Evolutionary conservation across 2,329 filamentous ascomycete species (phyloP), one percentile per base, ranked within the genome.

Genomic region (Calycina marina): DNA sequence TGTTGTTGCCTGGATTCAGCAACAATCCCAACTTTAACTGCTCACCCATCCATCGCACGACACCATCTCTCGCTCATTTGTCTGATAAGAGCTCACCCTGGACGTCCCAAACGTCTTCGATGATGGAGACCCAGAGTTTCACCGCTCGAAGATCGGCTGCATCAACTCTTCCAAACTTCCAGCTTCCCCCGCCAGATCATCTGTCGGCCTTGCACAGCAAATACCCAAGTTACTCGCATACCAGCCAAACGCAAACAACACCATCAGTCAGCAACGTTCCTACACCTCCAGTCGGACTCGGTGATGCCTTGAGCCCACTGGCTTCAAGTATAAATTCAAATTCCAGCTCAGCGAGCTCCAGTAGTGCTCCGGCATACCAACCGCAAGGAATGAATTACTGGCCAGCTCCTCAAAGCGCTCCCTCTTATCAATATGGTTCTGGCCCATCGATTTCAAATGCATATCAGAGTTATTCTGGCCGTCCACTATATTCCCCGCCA

Each of bases 131-230:
- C 46, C 63, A 67, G 51, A 78, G 77, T 59, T 74, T 85, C 53
- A 71, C 75, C 45, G 67, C 75, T 54, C 70, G 79, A 49, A 71
- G 78, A 55, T 70, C 74, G 50, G 77, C 77, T 49, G 72, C 77
- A 40, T 71, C 69, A 36, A 68, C 69, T 46, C 65, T 85, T 40
- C 77, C 77, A 36, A 67, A 59, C 44, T 81, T 82, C 51, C 72
- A 79, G 49, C 67, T 83, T 31, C 71, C 72, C 42, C 72, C 76
- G 33, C 72, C 73, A 44, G 65, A 69, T 31, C 45, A 44, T 59
- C 40, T 68, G 48, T 56, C 54, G 48, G 54, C 53, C 58, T 56
- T 56, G 55, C 46, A 56, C 53, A 49, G 52, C 53, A 54, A 56
- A 66, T 72, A 44, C 67, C 69, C 46, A 69, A 68, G 50, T 56